Conservation (phyloP, 2,329 filamentous ascomycete species). For the Plectosphaerella plurivora region DNA sequence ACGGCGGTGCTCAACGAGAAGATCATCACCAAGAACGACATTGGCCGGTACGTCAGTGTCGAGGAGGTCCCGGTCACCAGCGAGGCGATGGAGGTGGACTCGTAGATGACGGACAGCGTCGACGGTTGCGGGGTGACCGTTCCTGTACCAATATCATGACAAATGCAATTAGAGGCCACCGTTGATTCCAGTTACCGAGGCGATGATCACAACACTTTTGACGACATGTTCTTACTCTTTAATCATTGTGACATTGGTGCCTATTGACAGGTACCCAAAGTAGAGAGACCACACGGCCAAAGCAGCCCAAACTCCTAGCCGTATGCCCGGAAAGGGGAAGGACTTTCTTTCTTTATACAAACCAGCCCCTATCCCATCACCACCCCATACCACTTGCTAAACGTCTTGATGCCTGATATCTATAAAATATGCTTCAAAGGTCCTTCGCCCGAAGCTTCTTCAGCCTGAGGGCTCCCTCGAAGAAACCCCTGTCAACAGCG, state of each 20-base stretch:
- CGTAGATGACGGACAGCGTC: constrained; percentile 29
- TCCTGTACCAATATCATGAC: background rate
- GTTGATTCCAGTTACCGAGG: background rate
- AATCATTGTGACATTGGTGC: constrained; percentile 12
- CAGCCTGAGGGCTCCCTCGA: constrained; percentile 78
- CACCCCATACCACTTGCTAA: background rate
- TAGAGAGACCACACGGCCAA: background rate
- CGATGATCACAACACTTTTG: background rate
- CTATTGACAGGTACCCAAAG: background rate
- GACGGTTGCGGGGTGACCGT: background rate
- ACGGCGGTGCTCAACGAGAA: constrained; percentile 95
- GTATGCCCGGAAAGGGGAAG: constrained; percentile 9
- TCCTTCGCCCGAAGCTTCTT: constrained; percentile 78
- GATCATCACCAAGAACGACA: constrained; percentile 88
- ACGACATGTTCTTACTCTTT: no score
- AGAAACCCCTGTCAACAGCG: constrained; percentile 84
- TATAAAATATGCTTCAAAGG: constrained; percentile 29
- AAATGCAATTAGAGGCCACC: background rate
- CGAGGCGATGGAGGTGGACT: constrained; percentile 66
- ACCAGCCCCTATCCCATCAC: background rate
- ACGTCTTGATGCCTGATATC: background rate
- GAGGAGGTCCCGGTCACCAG: constrained; percentile 73
- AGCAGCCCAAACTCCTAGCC: constrained; percentile 13
- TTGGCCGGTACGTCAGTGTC: constrained; percentile 90
- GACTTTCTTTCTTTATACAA: constrained; percentile 6